Base-by-base conservation (phyloP, 768 basidiomycete genomes). In the Asterophora parasitica region DNA sequence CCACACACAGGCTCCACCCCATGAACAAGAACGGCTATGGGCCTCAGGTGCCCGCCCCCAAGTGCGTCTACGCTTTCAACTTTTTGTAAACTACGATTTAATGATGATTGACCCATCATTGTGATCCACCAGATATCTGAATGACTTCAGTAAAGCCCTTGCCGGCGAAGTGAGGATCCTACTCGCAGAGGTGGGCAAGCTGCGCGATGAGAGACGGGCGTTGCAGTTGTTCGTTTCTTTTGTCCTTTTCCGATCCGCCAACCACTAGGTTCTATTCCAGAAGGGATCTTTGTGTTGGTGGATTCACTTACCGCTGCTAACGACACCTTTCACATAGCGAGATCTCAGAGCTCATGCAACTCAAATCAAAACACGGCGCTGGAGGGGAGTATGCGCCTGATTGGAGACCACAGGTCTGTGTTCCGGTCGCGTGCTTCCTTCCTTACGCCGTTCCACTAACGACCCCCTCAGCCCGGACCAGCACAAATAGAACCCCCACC, bases 91-190 rank as follows among this genome's bases (percentile, higher is more conserved):
- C 3, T 3, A 23, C 6, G 23, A 23, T 23, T 23, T 23, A 23
- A 23, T 6, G 23, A 23, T 23, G 6, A n/a, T n/a, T 23, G 3
- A 23, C 6, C 23, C 23, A 23, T 23, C 23, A 23, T 23, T 6
- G 23, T 36, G 40, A 19, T 17, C 54, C 26, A 15, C 54, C 40
- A 72, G 75, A 71, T 86, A 88, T 57, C 70, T 92, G 36, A 84
- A 88, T 55, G 87, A 92, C 54, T 91, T 92, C 64, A 90, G 84
- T 59, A 88, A 85, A 59, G 85, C 88, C 0, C 74, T 92, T 19
- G 86, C 90, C 4, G 68, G 73, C 11, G 90, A 92, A 68, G 86
- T 92, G 7, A 78, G 87, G 31, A 80, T 85, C 63, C 73, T 92
- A 17, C 71, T 92, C 17, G 76, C 72, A 19, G 89, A 92, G 61